Evolutionary conservation across 345 rosid genomes (phyloP).

Genomic region (Arabidopsis thaliana): DNA sequence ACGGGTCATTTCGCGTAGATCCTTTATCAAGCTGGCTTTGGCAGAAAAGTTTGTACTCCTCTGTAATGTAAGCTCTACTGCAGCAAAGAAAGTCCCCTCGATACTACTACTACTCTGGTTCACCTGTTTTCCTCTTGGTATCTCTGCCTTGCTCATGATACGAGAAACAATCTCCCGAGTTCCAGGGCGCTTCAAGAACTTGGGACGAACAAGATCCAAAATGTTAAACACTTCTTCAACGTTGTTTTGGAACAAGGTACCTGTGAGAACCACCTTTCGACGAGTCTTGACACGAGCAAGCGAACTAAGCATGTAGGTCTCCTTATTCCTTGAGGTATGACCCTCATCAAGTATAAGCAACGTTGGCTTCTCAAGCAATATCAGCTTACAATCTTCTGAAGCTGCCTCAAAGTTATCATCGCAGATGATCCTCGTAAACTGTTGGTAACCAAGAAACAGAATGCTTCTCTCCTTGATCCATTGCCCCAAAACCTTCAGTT

Average conservation of each 20-base stretch:
- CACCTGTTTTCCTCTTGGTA: conserved; percentile 57
- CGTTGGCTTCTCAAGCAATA: conserved; percentile 70
- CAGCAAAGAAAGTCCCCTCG: conserved; percentile 58
- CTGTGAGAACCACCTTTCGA: conserved; percentile 86
- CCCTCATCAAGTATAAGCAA: conserved; percentile 91
- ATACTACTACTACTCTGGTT: conserved; percentile 51
- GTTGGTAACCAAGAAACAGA: conserved; percentile 87
- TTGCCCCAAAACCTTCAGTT: conserved; percentile 63
- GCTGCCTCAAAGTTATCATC: conserved; percentile 47
- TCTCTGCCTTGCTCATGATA: conserved; percentile 67
- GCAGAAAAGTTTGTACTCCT: conserved; percentile 56
- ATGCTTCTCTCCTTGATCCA: conserved; percentile 80
- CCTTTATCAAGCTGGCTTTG: conserved; percentile 68
- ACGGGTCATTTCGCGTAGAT: conserved; percentile 86
- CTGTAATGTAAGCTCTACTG: conserved; percentile 75
- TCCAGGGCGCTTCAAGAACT: conserved; percentile 62
- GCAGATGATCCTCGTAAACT: conserved; percentile 74
- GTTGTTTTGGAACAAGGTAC: conserved; percentile 88
- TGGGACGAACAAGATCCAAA: conserved; percentile 85
- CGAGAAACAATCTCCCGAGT: conserved; percentile 57
- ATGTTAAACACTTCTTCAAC: conserved; percentile 90
- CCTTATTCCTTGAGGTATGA: conserved; percentile 83
- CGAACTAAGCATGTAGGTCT: conserved; percentile 70
- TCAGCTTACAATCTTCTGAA: conserved; percentile 58
- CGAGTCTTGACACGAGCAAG: conserved; percentile 83